phyloP scores from a whole-genome alignment of 78 protist genomes.

The Dictyostelium brefeldianum region DNA sequence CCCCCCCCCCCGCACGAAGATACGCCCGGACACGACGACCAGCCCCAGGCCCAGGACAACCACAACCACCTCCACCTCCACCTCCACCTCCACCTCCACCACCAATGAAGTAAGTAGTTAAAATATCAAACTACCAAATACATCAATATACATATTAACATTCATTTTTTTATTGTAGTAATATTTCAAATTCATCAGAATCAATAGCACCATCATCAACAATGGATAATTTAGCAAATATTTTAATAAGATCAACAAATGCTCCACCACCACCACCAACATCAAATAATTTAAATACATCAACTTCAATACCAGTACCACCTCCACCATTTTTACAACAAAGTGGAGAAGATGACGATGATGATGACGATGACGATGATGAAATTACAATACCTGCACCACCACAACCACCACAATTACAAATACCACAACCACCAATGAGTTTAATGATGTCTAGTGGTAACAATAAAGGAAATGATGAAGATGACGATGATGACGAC shows the following conservation, averaged over 20 bases:
- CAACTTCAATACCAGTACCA: conserved; percentile 5
- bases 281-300: not conserved
- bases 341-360: conserved; percentile 2
- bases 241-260: not conserved
- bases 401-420: conserved; percentile 9
- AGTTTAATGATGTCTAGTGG: not conserved
- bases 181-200: not conserved
- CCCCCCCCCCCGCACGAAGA: no score
- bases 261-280: not conserved
- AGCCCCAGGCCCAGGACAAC: no score
- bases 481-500: conserved; percentile 11
- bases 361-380: conserved; percentile 19
- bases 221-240: conserved; percentile 14
- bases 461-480: not conserved
- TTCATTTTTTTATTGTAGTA: no score
- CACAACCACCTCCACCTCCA: no score
- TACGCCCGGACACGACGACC: no score
- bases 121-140: not conserved
- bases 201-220: conserved; percentile 32
- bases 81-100: conserved; percentile 86
- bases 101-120: conserved; percentile 8
- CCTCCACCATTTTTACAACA: conserved; percentile 8
- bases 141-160: not conserved
- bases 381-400: not conserved
- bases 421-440: not conserved